Base-by-base conservation (phyloP, 129 eudicot genomes). In the Dittrichia graveolens region DNA sequence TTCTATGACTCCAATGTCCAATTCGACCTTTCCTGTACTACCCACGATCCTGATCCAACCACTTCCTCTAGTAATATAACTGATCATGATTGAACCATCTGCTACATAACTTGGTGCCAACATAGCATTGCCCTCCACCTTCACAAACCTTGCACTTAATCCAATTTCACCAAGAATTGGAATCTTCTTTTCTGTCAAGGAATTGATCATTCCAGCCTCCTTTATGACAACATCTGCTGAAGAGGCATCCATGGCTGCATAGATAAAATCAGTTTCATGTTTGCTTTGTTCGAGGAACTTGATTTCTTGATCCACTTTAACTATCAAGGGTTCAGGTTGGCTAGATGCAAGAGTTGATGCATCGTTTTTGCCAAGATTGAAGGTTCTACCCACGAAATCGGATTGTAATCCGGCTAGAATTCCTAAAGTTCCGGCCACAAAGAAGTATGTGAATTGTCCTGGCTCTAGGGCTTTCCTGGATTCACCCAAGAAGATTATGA, bases 21-120 rank as follows among this genome's bases (percentile, higher is more conserved):
- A 15, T 9, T 6, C 70, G 73, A 50, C 44, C 38, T 62, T 45
- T 1, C 89, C 91, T 42, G 65, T 78, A 35, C 68, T 63, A 0
- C 95, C 95, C 50, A 79, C 88, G 14, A 88, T 75, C 65, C 84
- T 83, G 19, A 88, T 45, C 38, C 67, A 37, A 9, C 91, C 89
- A n/a, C 87, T 68, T 10, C 95, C 91, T 47, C 66, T 78, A 4
- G 14, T 47, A 3, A 83, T 81, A 72, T 88, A 85, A 73, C 59
- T 45, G 0, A 85, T 52, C 60, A 54, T 75, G 54, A 75, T 24
- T 3, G 87, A 79, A 8, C 76, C 82, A 61, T 85, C 80, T 2
- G 72, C 49, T 6, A 79, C 74, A 16, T 57, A 85, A 18, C 59
- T 65, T 8, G 95, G 91, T 24, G 72, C 83, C 37, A 77, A 42